Conservation (phyloP, 169 alveolate species). For the Plasmodium coatneyi region DNA sequence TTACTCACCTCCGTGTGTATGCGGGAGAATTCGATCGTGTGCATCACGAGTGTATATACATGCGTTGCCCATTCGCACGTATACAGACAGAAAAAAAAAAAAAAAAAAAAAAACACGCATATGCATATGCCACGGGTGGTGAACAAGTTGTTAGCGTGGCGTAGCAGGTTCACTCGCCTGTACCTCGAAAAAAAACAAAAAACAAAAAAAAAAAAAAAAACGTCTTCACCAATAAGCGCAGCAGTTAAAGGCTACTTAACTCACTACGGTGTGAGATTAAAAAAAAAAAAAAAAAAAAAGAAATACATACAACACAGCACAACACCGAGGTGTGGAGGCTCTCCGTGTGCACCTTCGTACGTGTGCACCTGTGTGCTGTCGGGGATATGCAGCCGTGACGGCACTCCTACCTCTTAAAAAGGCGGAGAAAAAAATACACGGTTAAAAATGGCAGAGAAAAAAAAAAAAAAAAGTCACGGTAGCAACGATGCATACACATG, state of each 20-base stretch:
- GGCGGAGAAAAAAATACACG: neutral
- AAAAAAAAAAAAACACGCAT: neutral
- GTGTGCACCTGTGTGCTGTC: neutral
- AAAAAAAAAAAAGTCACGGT: no score
- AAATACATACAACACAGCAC: neutral
- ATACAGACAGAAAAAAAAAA: neutral
- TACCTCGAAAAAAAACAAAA: neutral
- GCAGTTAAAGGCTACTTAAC: neutral
- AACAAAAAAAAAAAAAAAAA: neutral
- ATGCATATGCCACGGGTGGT: neutral
- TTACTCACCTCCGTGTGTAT: neutral
- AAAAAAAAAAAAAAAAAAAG: neutral
- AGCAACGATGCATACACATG: no score
- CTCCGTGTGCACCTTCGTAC: neutral
- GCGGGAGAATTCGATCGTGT: neutral
- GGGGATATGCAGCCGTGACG: neutral
- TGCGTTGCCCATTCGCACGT: neutral
- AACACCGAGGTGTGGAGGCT: neutral
- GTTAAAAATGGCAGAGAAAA: neutral
- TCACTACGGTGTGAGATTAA: neutral
- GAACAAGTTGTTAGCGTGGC: neutral
- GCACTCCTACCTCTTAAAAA: neutral
- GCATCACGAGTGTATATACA: neutral
- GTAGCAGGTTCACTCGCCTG: neutral
- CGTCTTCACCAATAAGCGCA: neutral